Base-by-base conservation (phyloP, 1,139 yeast genomes). In the Taiozyma sp. region DNA sequence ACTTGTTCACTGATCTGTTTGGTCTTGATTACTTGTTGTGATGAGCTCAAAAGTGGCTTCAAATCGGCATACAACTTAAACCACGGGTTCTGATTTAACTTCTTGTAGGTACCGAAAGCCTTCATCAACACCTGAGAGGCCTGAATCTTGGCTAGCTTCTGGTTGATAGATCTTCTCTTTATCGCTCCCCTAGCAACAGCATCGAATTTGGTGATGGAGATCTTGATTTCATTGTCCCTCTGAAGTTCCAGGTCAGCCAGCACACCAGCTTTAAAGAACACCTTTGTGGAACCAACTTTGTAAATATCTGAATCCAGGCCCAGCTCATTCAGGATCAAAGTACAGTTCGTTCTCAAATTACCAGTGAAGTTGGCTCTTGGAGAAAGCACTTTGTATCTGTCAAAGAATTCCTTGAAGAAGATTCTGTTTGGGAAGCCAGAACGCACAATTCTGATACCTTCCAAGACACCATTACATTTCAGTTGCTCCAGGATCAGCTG, bases 391-490 rank as follows among this genome's bases (percentile, higher is more conserved):
- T 81, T 80, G 65, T 95, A 95, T 51, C 96, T 76, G 49, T 73
- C 78, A 52, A 80, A 81, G 69, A 95, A 93, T 51, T 90, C 96
- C 45, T 83, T 80, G 67, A 92, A 93, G 46, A 85, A 80, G 66
- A 93, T 80, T 58, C 97, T 80, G 68, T 95, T 95, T 1, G 99
- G 99, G 66, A 87, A 95, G 4, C 99, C 99, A 16, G 97, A 92
- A 58, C 99, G 78, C 0, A 98, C 96, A 56, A 95, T 93, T 69
- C 99, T 79, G 44, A 95, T 95, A 57, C 99, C 99, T 73, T 95
- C 99, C 48, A 95, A 72, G 14, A 95, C 99, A 78, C 99, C 99
- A 66, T 95, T 95, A 66, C 98, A 95, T 56, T 97, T 78, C 54
- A 95, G 75, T 69, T 95, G 99, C 54, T 88, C 93, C 48, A 93